These are phyloP conservation scores for Xanthoconium stramineum DNA, from an alignment of 768 basidiomycete genomes.

Conservation along the genomic window DNA sequence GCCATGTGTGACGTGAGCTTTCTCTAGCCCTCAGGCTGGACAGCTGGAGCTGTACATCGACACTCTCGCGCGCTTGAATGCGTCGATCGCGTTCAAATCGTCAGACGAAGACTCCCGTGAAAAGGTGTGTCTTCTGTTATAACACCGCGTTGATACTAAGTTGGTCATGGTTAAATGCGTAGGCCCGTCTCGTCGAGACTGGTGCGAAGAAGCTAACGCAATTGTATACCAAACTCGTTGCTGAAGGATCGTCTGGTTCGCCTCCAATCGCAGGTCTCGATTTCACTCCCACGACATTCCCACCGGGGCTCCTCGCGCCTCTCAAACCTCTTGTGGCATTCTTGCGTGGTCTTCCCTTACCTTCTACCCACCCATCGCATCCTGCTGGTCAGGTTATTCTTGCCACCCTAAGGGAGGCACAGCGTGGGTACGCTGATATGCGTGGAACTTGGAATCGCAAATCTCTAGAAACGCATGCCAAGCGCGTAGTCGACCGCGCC, in stretches of 20 bases:
- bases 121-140: slow-evolving; percentile 37
- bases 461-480: slow-evolving; percentile 69
- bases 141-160: neutral
- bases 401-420: slow-evolving; percentile 68
- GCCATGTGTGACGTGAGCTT: neutral
- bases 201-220: slow-evolving; percentile 81
- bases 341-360: slow-evolving; percentile 69
- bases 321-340: slow-evolving; percentile 65
- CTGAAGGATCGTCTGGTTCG: slow-evolving; percentile 78
- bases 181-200: slow-evolving; percentile 77
- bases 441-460: slow-evolving; percentile 74
- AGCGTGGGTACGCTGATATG: slow-evolving; percentile 84
- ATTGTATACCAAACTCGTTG: slow-evolving; percentile 83
- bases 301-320: slow-evolving; percentile 46
- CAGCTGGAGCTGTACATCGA: slow-evolving; percentile 67
- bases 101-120: slow-evolving; percentile 53
- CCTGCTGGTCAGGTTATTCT: slow-evolving; percentile 67
- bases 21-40: slow-evolving; percentile 61
- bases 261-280: slow-evolving; percentile 60
- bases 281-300: slow-evolving; percentile 52
- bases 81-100: slow-evolving; percentile 72
- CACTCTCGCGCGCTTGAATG: slow-evolving; percentile 73
- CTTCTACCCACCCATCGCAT: slow-evolving; percentile 80
- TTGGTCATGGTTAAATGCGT: neutral
- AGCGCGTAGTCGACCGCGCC: slow-evolving; percentile 64